A percentile compares a stretch with the other conserved stretches of the same genome.
These are phyloP conservation scores for Monilinia vaccinii-corymbosi DNA, from an alignment of 2,329 filamentous ascomycete genomes.

Conservation along the genomic window DNA sequence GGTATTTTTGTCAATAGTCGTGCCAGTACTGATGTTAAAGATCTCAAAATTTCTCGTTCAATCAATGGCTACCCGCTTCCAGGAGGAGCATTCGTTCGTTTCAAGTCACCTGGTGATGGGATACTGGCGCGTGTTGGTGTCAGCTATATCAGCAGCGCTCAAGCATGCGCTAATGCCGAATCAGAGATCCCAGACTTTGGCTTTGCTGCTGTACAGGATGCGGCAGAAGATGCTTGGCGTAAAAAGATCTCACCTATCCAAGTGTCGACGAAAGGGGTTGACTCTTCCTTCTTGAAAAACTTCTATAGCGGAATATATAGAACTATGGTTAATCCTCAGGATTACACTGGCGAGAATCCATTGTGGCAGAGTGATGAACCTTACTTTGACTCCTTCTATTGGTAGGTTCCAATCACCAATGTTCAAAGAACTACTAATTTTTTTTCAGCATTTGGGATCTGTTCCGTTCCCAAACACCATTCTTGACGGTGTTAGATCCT, in stretches of 20 bases:
- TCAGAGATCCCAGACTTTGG: conserved; percentile 58
- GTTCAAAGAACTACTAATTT: neutral
- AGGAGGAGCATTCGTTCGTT: conserved; percentile 54
- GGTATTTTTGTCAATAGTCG: conserved; percentile 54
- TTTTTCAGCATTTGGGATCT: conserved; percentile 54
- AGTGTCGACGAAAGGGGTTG: conserved; percentile 43
- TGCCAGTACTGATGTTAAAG: conserved; percentile 39
- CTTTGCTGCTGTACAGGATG: conserved; percentile 44
- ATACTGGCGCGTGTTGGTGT: conserved; percentile 57
- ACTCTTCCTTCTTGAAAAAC: conserved; percentile 44
- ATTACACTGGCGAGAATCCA: conserved; percentile 66
- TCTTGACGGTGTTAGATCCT: conserved; percentile 62
- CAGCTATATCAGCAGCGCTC: conserved; percentile 57
- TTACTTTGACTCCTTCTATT: conserved; percentile 68
- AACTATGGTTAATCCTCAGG: conserved; percentile 61
- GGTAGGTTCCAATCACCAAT: conserved; percentile 11
- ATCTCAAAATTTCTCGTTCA: conserved; percentile 40
- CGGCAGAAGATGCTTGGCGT: conserved; percentile 49
- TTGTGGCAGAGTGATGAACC: conserved; percentile 57
- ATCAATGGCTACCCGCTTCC: conserved; percentile 48
- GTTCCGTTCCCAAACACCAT: conserved; percentile 59
- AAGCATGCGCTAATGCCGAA: conserved; percentile 61
- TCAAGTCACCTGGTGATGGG: conserved; percentile 39
- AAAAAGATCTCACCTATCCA: conserved; percentile 50
- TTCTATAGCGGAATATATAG: conserved; percentile 66